Evolutionary conservation across 805 yeast species (phyloP).

Genomic region (Schwanniomyces yamadae): DNA sequence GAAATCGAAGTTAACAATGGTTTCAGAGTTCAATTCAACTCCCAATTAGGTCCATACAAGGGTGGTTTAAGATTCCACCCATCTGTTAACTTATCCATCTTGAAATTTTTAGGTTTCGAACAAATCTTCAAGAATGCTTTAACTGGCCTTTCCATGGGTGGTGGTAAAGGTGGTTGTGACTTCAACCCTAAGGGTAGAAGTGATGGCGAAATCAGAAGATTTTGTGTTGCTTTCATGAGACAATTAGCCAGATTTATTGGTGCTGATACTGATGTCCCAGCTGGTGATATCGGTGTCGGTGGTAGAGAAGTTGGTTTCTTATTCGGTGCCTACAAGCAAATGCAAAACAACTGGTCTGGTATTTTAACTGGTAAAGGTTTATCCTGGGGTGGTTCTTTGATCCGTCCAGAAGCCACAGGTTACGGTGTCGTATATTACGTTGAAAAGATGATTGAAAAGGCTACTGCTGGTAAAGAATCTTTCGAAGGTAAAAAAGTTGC

Average conservation of each 20-base stretch:
- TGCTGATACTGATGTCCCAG: constrained; percentile 96
- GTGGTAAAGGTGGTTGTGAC: constrained; percentile 99
- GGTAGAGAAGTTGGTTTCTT: constrained; percentile 94
- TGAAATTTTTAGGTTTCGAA: constrained; percentile 96
- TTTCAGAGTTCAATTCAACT: constrained; percentile 97
- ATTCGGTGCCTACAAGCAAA: constrained; percentile 94
- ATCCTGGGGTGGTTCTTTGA: constrained; percentile 98
- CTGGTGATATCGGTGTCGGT: constrained; percentile 99
- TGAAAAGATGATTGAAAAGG: constrained; percentile 95
- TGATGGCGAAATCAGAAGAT: constrained; percentile 92
- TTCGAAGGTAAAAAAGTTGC: constrained; percentile 94
- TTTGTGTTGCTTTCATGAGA: constrained; percentile 94
- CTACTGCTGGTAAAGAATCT: constrained; percentile 83
- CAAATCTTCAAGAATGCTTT: constrained; percentile 98
- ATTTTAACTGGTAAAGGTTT: constrained; percentile 97
- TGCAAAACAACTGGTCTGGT: constrained; percentile 93
- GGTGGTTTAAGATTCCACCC: constrained; percentile 99
- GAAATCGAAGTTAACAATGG: constrained; percentile 92
- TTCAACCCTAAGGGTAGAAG: constrained; percentile 96
- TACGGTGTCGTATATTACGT: constrained; percentile 96
- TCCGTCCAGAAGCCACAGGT: constrained; percentile 99
- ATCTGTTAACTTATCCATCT: constrained; percentile 88
- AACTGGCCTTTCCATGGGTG: constrained; percentile 97
- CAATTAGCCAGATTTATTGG: constrained; percentile 96
- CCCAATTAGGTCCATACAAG: constrained; percentile 98